phyloP scores from a whole-genome alignment of 2,329 filamentous ascomycete species.

The Hymenotorrendiella dingleyae region DNA sequence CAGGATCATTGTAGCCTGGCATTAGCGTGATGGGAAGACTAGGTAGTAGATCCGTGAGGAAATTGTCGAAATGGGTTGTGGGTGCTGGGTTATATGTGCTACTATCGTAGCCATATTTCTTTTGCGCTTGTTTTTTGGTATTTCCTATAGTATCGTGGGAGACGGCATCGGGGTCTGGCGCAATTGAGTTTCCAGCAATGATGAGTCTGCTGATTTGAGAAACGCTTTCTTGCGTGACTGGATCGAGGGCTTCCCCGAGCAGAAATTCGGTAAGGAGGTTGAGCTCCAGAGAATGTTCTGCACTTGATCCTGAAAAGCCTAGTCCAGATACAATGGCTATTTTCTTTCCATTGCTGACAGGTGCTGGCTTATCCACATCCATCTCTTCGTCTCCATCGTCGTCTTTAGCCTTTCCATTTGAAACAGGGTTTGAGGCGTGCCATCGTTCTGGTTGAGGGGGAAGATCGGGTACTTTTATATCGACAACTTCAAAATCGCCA shows the following conservation, averaged over 20 bases:
- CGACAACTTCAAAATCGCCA: slow-evolving; percentile 88
- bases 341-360: slow-evolving; percentile 40
- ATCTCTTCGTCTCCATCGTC: slow-evolving; percentile 47
- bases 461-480: slow-evolving; percentile 82
- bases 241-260: slow-evolving; percentile 69
- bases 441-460: slow-evolving; percentile 76
- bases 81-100: slow-evolving; percentile 82
- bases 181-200: slow-evolving; percentile 84
- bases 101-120: slow-evolving; percentile 93
- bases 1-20: slow-evolving; percentile 78
- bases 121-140: slow-evolving; percentile 39
- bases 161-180: slow-evolving; percentile 26
- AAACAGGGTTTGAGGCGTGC: slow-evolving; percentile 53
- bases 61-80: slow-evolving; percentile 75
- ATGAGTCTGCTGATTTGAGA: slow-evolving; percentile 76
- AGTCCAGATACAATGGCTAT: slow-evolving; percentile 87
- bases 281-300: slow-evolving; percentile 66
- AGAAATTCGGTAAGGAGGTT: slow-evolving; percentile 81
- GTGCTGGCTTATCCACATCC: slow-evolving; percentile 46
- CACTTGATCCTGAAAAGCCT: slow-evolving; percentile 68
- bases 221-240: slow-evolving; percentile 51
- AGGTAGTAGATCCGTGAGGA: slow-evolving; percentile 74
- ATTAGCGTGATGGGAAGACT: slow-evolving; percentile 84
- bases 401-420: slow-evolving; percentile 35
- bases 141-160: slow-evolving; percentile 29